Conservation (phyloP, 768 basidiomycete genomes). For the Hebeloma cylindrosporum region DNA sequence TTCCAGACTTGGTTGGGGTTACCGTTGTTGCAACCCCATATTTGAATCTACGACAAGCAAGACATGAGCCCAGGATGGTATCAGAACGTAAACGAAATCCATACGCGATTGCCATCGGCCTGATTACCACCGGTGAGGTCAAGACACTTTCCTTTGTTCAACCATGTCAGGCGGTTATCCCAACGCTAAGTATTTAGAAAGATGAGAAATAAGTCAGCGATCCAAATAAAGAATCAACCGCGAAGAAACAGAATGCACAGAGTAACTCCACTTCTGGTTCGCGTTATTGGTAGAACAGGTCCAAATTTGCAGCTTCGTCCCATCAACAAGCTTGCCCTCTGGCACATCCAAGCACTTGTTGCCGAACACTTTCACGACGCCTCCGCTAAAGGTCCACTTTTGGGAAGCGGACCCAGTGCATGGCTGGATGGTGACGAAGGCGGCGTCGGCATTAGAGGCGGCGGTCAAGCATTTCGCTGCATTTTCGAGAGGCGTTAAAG, state of each 20-base stretch:
- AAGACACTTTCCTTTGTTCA: slow-evolving; percentile 47
- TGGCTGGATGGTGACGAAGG: slow-evolving; percentile 44
- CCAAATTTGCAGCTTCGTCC: slow-evolving; percentile 52
- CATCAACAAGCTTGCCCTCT: slow-evolving; percentile 40
- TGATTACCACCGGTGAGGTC: slow-evolving; percentile 45
- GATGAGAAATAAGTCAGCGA: background rate
- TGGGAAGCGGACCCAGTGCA: slow-evolving; percentile 47
- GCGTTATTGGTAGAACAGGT: slow-evolving; percentile 39
- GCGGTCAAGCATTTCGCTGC: slow-evolving; percentile 54
- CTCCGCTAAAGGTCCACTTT: slow-evolving; percentile 47
- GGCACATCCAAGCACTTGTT: slow-evolving; percentile 53
- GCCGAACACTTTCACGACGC: slow-evolving; percentile 43
- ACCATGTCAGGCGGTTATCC: slow-evolving; percentile 47
- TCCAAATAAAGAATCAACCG: background rate
- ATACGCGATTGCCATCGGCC: slow-evolving; percentile 42
- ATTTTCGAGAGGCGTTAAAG: background rate
- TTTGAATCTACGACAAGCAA: slow-evolving; percentile 37
- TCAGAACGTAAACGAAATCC: slow-evolving; percentile 10
- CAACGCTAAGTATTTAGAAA: slow-evolving; percentile 15
- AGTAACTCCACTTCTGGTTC: slow-evolving; percentile 50
- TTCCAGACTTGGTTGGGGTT: slow-evolving; percentile 57
- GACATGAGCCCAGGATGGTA: background rate
- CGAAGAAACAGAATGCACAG: slow-evolving; percentile 26
- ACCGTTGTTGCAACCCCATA: slow-evolving; percentile 41
- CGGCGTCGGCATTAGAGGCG: slow-evolving; percentile 47